A percentile compares a stretch with the other conserved stretches of the same genome.
phyloP scores from a whole-genome alignment of 495 filamentous ascomycete species.

The Chaetomidium leptoderma region DNA sequence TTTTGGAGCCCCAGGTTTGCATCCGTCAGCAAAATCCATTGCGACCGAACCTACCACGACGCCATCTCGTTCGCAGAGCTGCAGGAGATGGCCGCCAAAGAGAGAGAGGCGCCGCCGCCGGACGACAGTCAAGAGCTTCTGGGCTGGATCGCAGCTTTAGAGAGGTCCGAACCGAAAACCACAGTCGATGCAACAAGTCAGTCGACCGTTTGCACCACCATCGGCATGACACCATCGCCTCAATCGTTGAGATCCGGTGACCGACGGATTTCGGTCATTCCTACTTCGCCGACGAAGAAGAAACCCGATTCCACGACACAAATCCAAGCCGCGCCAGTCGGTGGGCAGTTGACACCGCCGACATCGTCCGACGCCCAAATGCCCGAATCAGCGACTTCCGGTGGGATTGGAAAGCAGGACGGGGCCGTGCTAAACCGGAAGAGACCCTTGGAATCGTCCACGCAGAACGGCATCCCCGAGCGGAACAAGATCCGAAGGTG shows the following conservation, averaged over 20 bases:
- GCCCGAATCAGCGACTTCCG: background rate
- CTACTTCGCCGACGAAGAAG: background rate
- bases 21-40: conserved; percentile 44
- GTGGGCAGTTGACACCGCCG: background rate
- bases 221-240: conserved; percentile 6
- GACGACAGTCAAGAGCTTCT: conserved; percentile 50
- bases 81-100: conserved; percentile 40
- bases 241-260: background rate
- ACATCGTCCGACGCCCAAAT: background rate
- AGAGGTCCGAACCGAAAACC: conserved; percentile 40
- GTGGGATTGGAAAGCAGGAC: background rate
- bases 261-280: background rate
- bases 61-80: conserved; percentile 41
- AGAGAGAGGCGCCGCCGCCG: conserved; percentile 28
- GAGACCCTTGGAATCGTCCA: conserved; percentile 13
- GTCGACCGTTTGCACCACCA: conserved; percentile 14
- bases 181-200: conserved; percentile 26
- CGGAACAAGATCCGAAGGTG: conserved; percentile 15
- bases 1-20: conserved; percentile 49
- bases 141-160: conserved; percentile 53
- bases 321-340: background rate
- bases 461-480: background rate
- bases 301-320: background rate
- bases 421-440: background rate
- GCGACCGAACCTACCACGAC: conserved; percentile 43